Evolutionary conservation across 2,329 filamentous ascomycete species (phyloP).

Genomic region (Orbilia brochopaga): DNA sequence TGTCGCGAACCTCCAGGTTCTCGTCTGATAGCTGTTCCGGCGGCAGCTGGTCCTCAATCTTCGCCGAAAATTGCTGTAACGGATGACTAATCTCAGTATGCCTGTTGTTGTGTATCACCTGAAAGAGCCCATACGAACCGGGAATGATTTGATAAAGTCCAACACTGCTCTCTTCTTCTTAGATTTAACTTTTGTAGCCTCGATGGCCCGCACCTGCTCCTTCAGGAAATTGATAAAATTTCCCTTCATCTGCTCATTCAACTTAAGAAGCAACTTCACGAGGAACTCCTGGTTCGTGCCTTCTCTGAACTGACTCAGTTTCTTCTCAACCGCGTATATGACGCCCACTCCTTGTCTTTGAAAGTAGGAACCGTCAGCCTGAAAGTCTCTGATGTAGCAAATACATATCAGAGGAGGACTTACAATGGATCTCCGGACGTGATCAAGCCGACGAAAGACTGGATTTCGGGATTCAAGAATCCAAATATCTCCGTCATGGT

Average conservation of each 20-base stretch:
- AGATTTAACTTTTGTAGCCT: conserved; percentile 98
- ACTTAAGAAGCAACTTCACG: conserved; percentile 76
- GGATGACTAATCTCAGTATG: conserved; percentile 12
- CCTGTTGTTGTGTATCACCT: conserved; percentile 10
- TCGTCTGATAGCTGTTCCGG: conserved; percentile 58
- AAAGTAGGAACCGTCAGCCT: conserved; percentile 11
- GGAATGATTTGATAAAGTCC: conserved; percentile 91
- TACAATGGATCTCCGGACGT: conserved; percentile 79
- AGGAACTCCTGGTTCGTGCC: conserved; percentile 87
- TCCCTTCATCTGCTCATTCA: conserved; percentile 74
- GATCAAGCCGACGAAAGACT: conserved; percentile 82
- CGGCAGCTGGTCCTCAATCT: conserved; percentile 55
- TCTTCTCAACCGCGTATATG: conserved; percentile 78
- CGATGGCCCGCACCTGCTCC: conserved; percentile 91
- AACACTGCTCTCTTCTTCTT: conserved; percentile 98
- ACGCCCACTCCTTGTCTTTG: conserved; percentile 85
- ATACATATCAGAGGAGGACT: conserved; percentile 58
- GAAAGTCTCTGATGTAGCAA: conserved; percentile 48
- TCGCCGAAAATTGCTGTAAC: conserved; percentile 52
- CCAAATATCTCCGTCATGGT: conserved; percentile 88
- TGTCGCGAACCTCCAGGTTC: conserved; percentile 72
- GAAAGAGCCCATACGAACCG: conserved; percentile 57
- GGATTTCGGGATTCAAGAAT: conserved; percentile 79
- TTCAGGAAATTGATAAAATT: conserved; percentile 89
- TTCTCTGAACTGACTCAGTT: conserved; percentile 78